Base-by-base conservation (phyloP, 192 early-diverging fungal species). In the Coemansia sp. region DNA sequence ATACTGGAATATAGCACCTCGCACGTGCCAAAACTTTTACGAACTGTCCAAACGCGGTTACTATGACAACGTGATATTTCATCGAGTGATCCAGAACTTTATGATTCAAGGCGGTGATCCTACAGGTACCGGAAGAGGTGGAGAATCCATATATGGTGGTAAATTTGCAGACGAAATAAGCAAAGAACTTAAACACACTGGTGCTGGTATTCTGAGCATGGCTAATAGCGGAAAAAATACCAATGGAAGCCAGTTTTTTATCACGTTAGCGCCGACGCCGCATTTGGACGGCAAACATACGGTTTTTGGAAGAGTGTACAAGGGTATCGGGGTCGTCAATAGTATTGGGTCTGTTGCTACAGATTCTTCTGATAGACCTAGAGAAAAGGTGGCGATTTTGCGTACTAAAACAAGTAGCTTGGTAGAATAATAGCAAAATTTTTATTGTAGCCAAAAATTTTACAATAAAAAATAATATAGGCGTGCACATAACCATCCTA, bases 101-200 rank as follows among this genome's bases (percentile, higher is more conserved):
- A 95, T 99, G 93, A 92, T 99, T 45, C 97, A 99, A 86, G 95
- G 94, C 58, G 93, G 94, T 59, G 96, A 99, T 71, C 97, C 96
- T 14, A 98, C 96, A 5, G 94, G 92, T 10, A 98, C 95, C 18
- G 95, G 95, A 14, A 85, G 92, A 25, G 96, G 96, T 22, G 96
- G 97, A 11, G 82, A 86, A 56, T 91, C 87, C 8, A 84, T 77
- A 62, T 93, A 85, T 77, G 77, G 78, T 60, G 82, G 72, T 64
- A 85, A 87, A 48, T 93, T 93, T 60, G 80, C 80, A 4, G 90
- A 92, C 72, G 92, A 93, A 63, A 85, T 89, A 62, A 84, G 82
- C 25, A 75, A 84, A 17, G 85, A 81, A 49, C 73, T 96, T 30
- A 85, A 85, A 18, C 97, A 99, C 72, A 87, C 89, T 48, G 88